These are phyloP conservation scores for Jatropha multifida DNA, from an alignment of 441 rosid species.

Conservation along the genomic window DNA sequence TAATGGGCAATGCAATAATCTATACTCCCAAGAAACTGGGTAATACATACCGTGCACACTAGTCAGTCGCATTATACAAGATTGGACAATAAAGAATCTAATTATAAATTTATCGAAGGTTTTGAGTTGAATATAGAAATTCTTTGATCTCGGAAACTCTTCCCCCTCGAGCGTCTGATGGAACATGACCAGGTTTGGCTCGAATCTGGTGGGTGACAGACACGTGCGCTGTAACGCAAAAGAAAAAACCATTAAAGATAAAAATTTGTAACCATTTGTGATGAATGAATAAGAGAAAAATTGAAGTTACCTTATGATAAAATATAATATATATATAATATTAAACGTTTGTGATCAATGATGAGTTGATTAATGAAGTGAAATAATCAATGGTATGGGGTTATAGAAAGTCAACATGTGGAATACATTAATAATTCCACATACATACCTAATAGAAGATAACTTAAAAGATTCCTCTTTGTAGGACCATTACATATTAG, in stretches of 20 bases:
- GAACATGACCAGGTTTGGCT: too few relatives aligned
- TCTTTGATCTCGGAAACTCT: too few relatives aligned
- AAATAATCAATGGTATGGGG: conserved; percentile 11
- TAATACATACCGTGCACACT: not conserved
- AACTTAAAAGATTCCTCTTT: conserved; percentile 32
- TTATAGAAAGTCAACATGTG: conserved; percentile 29
- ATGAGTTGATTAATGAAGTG: conserved; percentile 22
- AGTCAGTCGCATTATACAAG: too few relatives aligned
- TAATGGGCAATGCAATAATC: conserved; percentile 16
- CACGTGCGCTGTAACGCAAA: too few relatives aligned
- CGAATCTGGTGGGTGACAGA: too few relatives aligned
- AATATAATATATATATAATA: not conserved
- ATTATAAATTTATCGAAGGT: too few relatives aligned
- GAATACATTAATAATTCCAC: conserved; percentile 13
- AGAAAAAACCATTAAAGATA: too few relatives aligned
- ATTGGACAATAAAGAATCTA: too few relatives aligned
- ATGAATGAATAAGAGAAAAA: too few relatives aligned
- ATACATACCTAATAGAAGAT: conserved; percentile 18
- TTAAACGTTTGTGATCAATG: conserved; percentile 9
- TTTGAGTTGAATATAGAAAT: too few relatives aligned
- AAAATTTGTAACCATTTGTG: too few relatives aligned
- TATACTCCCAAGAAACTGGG: conserved; percentile 23
- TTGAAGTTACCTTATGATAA: not conserved
- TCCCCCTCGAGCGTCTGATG: too few relatives aligned
- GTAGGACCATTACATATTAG: conserved; percentile 19